Percentiles rank a stretch among this genome's conserved stretches.
Conservation (phyloP, 2,329 filamentous ascomycete genomes). For the Ophiostoma sp. region DNA sequence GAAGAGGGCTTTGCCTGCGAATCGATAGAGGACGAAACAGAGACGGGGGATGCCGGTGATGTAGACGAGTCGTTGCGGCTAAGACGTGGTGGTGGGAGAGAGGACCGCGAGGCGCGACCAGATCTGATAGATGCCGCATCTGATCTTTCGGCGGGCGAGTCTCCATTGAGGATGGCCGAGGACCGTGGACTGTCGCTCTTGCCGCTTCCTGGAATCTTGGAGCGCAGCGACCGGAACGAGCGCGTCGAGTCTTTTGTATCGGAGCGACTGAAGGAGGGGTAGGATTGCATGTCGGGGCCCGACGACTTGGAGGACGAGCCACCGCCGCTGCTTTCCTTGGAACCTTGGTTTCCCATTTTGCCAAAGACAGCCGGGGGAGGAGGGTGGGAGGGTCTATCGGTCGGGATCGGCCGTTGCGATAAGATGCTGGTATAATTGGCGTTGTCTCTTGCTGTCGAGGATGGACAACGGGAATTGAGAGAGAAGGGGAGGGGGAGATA, state of each 20-base stretch:
- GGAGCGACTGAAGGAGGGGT: slow-evolving; percentile 85
- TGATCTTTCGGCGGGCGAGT: slow-evolving; percentile 55
- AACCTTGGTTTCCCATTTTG: slow-evolving; percentile 71
- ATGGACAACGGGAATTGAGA: background rate
- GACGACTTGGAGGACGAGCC: slow-evolving; percentile 48
- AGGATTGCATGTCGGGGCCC: slow-evolving; percentile 64
- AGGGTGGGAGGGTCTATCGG: slow-evolving; percentile 11
- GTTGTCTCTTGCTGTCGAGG: background rate
- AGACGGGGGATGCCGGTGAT: slow-evolving; percentile 35
- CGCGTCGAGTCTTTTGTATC: slow-evolving; percentile 90
- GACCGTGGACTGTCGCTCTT: slow-evolving; percentile 76
- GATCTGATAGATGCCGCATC: slow-evolving; percentile 74
- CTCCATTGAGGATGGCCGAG: slow-evolving; percentile 63
- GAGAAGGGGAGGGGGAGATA: background rate
- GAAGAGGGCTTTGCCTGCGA: slow-evolving; percentile 39
- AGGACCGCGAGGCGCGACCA: slow-evolving; percentile 54
- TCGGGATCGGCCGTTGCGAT: background rate
- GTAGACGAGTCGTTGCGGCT: slow-evolving; percentile 43
- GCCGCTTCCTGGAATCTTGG: slow-evolving; percentile 74
- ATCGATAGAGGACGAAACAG: slow-evolving; percentile 40
- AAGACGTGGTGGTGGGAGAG: slow-evolving; percentile 36
- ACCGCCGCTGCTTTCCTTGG: slow-evolving; percentile 48
- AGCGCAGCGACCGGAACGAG: slow-evolving; percentile 77
- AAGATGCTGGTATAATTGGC: background rate
- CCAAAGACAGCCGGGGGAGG: slow-evolving; percentile 22